Conservation (phyloP, 805 yeast species). For the Priceomyces medius region DNA sequence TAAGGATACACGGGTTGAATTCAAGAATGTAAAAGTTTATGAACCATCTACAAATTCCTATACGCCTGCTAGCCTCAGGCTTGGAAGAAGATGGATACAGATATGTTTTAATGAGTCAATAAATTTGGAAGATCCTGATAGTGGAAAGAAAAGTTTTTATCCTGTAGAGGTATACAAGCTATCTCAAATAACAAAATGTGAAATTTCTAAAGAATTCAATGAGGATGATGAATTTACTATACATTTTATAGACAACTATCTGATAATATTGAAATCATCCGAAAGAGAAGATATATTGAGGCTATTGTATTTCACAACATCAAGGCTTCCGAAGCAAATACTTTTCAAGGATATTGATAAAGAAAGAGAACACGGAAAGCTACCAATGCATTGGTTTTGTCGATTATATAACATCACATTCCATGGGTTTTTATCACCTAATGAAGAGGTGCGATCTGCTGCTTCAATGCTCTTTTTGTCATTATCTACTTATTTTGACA, state of each 20-base stretch:
- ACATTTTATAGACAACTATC: slow-evolving; percentile 24
- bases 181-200: slow-evolving; percentile 37
- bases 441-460: slow-evolving; percentile 58
- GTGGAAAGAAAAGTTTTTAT: slow-evolving; percentile 26
- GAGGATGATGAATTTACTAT: slow-evolving; percentile 36
- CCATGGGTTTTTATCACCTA: slow-evolving; percentile 63
- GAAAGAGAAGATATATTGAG: slow-evolving; percentile 62
- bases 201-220: slow-evolving; percentile 25
- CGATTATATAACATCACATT: slow-evolving; percentile 62
- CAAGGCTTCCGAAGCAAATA: slow-evolving; percentile 43
- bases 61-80: slow-evolving; percentile 59
- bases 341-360: slow-evolving; percentile 19
- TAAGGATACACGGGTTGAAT: slow-evolving; percentile 36
- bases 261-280: slow-evolving; percentile 30
- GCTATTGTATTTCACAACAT: slow-evolving; percentile 65
- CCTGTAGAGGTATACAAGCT: slow-evolving; percentile 37
- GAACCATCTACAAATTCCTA: slow-evolving; percentile 49
- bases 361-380: slow-evolving; percentile 12
- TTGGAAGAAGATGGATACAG: slow-evolving; percentile 71
- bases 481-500: slow-evolving; percentile 55
- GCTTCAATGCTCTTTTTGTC: slow-evolving; percentile 65
- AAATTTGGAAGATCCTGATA: slow-evolving; percentile 16
- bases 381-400: slow-evolving; percentile 46
- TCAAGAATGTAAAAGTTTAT: slow-evolving; percentile 43
- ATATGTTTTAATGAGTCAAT: slow-evolving; percentile 33